Evolutionary conservation across 176 grass and related monocot genomes (phyloP), one percentile per base, ranked within the genome.

Genomic region (Poa annua): DNA sequence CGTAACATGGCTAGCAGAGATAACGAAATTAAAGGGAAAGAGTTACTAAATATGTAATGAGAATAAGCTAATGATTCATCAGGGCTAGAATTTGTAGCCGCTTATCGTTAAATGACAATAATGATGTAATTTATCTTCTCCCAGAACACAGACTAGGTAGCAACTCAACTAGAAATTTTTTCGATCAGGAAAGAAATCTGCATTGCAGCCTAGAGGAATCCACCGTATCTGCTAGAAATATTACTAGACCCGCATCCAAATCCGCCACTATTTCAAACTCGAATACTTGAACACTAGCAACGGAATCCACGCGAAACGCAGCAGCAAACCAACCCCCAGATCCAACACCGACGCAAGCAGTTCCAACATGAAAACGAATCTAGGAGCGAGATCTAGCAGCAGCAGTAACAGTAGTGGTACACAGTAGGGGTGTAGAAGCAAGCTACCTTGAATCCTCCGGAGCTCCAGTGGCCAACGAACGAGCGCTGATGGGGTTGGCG

Each of bases 361-460:
- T 16, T 11, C 13, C 4, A 71, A 12, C 35, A 41, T 26, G 24
- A 59, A 64, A 45, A 16, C 36, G 7, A 32, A 66, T 7, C 38
- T 36, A 81, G 22, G 11, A 69, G 7, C 21, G 12, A 76, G 53
- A 89, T 89, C 77, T 29, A 74, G 53, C 48, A 47, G 4, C 12
- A 53, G 33, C 2, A 39, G 11, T 0, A 48, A 2, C 8, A 48
- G 1, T 10, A 44, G 41, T 44, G 10, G 0, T 48, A 25, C 8
- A 25, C 8, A 66, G 11, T 7, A 38, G 35, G 63, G 20, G 3
- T 74, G 8, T 9, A 84, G 75, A 11, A 45, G 44, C 1, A 80
- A 79, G 53, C 56, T 89, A 89, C 88, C 88, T 89, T 6, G 65
- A 26, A 65, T 16, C 47, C 78, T 62, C 34, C 54, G 35, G 44